Base-by-base conservation (phyloP, 345 rosid genomes). In the Pugionium dolabratum region DNA sequence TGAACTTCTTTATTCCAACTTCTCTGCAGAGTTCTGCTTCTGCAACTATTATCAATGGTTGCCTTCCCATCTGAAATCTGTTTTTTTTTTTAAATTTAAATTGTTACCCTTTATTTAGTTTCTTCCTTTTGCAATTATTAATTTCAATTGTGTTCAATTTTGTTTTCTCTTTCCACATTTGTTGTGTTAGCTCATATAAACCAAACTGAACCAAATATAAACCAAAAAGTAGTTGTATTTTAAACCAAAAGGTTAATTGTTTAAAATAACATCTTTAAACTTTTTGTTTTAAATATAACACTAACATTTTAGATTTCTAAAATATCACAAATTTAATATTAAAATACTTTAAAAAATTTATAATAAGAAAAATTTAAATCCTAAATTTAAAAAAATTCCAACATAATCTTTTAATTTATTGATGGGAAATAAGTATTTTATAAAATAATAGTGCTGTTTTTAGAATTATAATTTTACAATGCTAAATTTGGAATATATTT, bases 11-110 rank as follows among this genome's bases (percentile, higher is more conserved):
- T 25, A 90, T 90, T 10, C 96, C 97, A 66, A 86, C 94, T 84
- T 88, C 91, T 81, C 75, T 86, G 66, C 91, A 93, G 4, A 93
- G 85, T 75, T 86, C 94, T 58, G 97, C 75, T 61, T 86, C 94
- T 42, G 96, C 97, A 25, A 90, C 62, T 6, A 93, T 86, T 65
- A 93, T 82, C 55, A 93, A 72, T 34, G 98, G 96, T 46, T 93
- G 98, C 50, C 98, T 87, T n/a, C 97, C 98, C 98, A 93, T 86
- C 69, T 93, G 98, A 80, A 93, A 93, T 84, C 98, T 93, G 83
- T 41, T 39, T 9, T 36, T 51, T 53, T 54, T 10, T 4, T 33
- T 18, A 10, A 10, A 26, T 40, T 36, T 3, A 28, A 36, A 39
- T 37, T 11, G 2, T 39, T 52, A 30, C 8, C 6, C 6, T 59